phyloP scores from a whole-genome alignment of 768 basidiomycete genomes.

The Chalciporus pseudorubinellus region DNA sequence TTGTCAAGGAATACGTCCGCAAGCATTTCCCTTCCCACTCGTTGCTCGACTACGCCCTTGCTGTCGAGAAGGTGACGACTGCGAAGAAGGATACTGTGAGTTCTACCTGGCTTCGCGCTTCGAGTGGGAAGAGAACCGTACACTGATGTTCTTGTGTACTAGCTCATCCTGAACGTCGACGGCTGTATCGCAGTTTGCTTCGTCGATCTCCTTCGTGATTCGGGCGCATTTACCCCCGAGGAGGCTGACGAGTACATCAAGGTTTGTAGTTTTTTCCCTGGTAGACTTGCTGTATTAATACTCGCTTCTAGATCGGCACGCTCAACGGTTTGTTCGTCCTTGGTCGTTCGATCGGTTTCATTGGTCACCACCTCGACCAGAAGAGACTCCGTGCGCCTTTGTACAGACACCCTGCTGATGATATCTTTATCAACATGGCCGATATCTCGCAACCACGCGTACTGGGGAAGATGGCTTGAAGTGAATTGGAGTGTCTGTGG shows the following conservation, averaged over 20 bases:
- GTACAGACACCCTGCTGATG: slow-evolving; percentile 93
- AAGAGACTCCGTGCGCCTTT: slow-evolving; percentile 90
- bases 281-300: not conserved
- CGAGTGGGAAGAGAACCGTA: not conserved
- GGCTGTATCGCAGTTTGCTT: slow-evolving; percentile 96
- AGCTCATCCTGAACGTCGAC: slow-evolving; percentile 95
- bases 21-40: slow-evolving; percentile 96
- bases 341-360: slow-evolving; percentile 96
- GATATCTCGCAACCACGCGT: slow-evolving; percentile 82
- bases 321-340: slow-evolving; percentile 97
- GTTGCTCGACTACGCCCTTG: slow-evolving; percentile 91
- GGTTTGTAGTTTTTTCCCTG: slow-evolving; percentile 27
- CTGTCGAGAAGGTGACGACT: slow-evolving; percentile 96
- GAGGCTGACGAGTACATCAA: slow-evolving; percentile 98
- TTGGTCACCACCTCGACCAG: slow-evolving; percentile 95
- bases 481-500: not conserved
- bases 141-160: not conserved
- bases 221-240: slow-evolving; percentile 91
- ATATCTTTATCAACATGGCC: slow-evolving; percentile 94
- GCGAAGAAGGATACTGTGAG: slow-evolving; percentile 92
- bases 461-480: slow-evolving; percentile 43
- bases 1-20: slow-evolving; percentile 92
- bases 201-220: slow-evolving; percentile 89
- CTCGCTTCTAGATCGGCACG: slow-evolving; percentile 62
- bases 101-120: not conserved